phyloP scores from a whole-genome alignment of 2,329 filamentous ascomycete species.

The Colletotrichum phormii region DNA sequence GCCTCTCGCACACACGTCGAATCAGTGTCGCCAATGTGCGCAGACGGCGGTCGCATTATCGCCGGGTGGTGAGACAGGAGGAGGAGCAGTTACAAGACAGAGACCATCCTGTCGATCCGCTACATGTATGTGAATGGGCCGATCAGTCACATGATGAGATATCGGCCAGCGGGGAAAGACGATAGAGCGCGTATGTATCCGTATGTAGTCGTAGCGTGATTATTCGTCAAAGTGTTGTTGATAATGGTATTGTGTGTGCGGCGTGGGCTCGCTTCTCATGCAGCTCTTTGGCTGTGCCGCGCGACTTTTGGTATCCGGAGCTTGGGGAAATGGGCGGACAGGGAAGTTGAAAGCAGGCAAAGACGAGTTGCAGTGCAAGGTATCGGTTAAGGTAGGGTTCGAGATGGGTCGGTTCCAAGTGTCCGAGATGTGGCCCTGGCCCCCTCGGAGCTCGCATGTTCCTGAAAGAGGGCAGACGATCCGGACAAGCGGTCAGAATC shows the following conservation, averaged over 20 bases:
- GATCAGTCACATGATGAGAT: not conserved
- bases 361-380: constrained; percentile 1
- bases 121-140: not conserved
- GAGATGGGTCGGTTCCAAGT: constrained; percentile 10
- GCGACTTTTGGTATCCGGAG: not conserved
- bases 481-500: constrained; percentile 22
- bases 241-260: not conserved
- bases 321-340: not conserved
- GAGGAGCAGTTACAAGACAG: not conserved
- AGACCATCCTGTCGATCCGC: not conserved
- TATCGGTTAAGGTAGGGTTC: not conserved
- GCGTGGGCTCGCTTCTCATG: constrained; percentile 25
- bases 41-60: not conserved
- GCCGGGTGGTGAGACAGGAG: not conserved
- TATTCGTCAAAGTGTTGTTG: not conserved
- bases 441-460: not conserved
- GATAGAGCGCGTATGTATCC: not conserved
- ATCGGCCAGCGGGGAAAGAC: not conserved
- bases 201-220: not conserved
- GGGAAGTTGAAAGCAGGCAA: constrained; percentile 14
- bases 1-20: not conserved
- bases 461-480: constrained; percentile 14
- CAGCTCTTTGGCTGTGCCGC: constrained; percentile 14
- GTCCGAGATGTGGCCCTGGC: constrained; percentile 6
- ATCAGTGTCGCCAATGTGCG: not conserved